These are phyloP conservation scores for Kodamaea jinghongensis DNA, from an alignment of 805 yeast genomes.

Conservation along the genomic window DNA sequence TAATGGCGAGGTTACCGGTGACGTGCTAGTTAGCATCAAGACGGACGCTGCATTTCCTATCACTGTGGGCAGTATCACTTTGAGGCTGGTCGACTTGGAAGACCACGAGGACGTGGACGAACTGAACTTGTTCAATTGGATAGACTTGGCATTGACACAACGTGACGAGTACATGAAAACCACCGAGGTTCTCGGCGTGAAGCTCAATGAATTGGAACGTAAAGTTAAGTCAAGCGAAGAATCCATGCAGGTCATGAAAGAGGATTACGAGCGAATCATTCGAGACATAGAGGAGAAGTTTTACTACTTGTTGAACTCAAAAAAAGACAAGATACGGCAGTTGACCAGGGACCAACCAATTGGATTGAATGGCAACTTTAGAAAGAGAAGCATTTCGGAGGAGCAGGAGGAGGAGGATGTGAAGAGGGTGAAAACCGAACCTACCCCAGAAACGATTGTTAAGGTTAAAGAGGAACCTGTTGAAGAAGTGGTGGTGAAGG, in stretches of 20 bases:
- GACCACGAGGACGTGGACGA: conserved; percentile 13
- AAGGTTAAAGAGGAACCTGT: conserved; percentile 4
- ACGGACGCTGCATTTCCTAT: conserved; percentile 24
- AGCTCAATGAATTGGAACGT: conserved; percentile 9
- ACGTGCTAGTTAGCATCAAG: conserved; percentile 13
- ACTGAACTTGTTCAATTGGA: conserved; percentile 25
- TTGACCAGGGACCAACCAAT: conserved; percentile 15
- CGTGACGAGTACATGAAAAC: conserved; percentile 10
- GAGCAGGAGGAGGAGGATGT: conserved; percentile 1
- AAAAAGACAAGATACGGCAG: conserved; percentile 30
- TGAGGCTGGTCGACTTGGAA: conserved; percentile 19
- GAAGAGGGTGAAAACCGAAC: conserved; percentile 2
- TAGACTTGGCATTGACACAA: conserved; percentile 17
- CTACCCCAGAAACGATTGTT: not conserved
- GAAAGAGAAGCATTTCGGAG: conserved; percentile 5
- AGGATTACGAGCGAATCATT: conserved; percentile 18
- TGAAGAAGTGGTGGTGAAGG: not conserved
- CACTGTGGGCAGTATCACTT: conserved; percentile 24
- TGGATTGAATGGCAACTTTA: conserved; percentile 12
- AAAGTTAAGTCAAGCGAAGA: conserved; percentile 10
- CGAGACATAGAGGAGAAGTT: conserved; percentile 27
- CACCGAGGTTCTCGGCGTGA: conserved; percentile 2
- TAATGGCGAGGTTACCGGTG: conserved; percentile 9
- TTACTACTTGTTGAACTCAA: conserved; percentile 25
- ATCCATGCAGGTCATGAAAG: conserved; percentile 5